phyloP scores from a whole-genome alignment of 2,329 filamentous ascomycete genomes.

The Xylariaceae sp. region DNA sequence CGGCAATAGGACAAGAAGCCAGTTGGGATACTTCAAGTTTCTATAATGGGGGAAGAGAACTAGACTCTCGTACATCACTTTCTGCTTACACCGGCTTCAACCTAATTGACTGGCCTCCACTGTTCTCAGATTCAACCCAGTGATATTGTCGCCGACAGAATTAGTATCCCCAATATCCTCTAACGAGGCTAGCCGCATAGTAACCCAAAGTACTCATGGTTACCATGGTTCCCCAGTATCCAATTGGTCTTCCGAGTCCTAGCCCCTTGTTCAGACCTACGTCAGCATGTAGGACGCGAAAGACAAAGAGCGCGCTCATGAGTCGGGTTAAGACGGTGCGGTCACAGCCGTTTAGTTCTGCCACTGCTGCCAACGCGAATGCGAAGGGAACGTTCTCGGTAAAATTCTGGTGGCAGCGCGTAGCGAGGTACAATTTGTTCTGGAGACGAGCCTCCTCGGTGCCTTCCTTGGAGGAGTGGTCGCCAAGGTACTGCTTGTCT shows the following conservation, averaged over 20 bases:
- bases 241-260: slow-evolving; percentile 26
- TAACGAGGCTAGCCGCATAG: too few relatives aligned
- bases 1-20: too few relatives aligned
- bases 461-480: slow-evolving; percentile 20
- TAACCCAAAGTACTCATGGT: too few relatives aligned
- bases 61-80: too few relatives aligned
- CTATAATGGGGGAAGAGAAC: too few relatives aligned
- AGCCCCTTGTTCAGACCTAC: slow-evolving; percentile 23
- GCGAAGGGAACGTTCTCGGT: slow-evolving; percentile 31
- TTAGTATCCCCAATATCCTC: too few relatives aligned
- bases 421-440: slow-evolving; percentile 25
- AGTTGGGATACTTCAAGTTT: too few relatives aligned
- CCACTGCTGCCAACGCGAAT: slow-evolving; percentile 27
- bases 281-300: slow-evolving; percentile 28
- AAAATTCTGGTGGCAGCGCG: slow-evolving; percentile 29
- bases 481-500: slow-evolving; percentile 26
- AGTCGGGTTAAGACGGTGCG: slow-evolving; percentile 21
- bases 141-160: too few relatives aligned
- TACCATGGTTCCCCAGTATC: slow-evolving; percentile 17
- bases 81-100: too few relatives aligned
- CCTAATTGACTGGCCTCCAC: too few relatives aligned
- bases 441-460: slow-evolving; percentile 5
- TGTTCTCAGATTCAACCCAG: too few relatives aligned
- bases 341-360: slow-evolving; percentile 31
- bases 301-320: slow-evolving; percentile 24